Evolutionary conservation across 768 basidiomycete genomes (phyloP), one percentile per base, ranked within the genome.

Genomic region (Podaxis rugospora): DNA sequence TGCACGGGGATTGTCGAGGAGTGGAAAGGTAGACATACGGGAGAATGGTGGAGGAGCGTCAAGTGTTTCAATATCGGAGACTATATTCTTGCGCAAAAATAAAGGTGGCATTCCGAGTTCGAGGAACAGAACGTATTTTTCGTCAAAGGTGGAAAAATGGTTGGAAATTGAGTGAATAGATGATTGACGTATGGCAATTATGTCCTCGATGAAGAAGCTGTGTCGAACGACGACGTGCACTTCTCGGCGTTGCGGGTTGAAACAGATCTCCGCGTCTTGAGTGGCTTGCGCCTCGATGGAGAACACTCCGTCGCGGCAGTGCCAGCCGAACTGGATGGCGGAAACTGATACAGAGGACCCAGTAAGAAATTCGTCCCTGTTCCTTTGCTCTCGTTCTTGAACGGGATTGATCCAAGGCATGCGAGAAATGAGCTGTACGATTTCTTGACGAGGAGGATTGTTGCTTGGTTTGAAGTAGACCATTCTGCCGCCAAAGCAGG

Each of bases 271-370:
- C n/a, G 75, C 74, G 25, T 57, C 14, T 9, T 49, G 54, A 11
- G 49, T 49, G 39, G 9, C 59, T 59, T 47, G 49, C 44, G 51
- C 70, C 69, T 89, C 86, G 47, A 82, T 69, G 16, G 87, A 90
- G 61, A 83, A 79, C 0, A 78, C 74, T 4, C 72, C 68, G 65
- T 86, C 85, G n/a, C 85, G 77, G 62, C 85, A 87, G 65, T 78
- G 74, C 85, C 85, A 85, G 13, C 84, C 82, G 63, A 86, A 86
- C 64, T 87, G 85, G 27, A 88, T 63, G 3, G 70, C 66, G 3
- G 62, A 62, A 52, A 86, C 65, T 5, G 64, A 57, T 25, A 82
- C 70, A 6, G 44, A 37, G 16, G 65, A 63, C 2, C 63, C 37
- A n/a, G 67, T 64, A 7, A 83, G 71, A 23, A 74, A 63, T n/a